phyloP scores from a whole-genome alignment of 2,329 filamentous ascomycete genomes.

The Microdochium trichocladiopsis region DNA sequence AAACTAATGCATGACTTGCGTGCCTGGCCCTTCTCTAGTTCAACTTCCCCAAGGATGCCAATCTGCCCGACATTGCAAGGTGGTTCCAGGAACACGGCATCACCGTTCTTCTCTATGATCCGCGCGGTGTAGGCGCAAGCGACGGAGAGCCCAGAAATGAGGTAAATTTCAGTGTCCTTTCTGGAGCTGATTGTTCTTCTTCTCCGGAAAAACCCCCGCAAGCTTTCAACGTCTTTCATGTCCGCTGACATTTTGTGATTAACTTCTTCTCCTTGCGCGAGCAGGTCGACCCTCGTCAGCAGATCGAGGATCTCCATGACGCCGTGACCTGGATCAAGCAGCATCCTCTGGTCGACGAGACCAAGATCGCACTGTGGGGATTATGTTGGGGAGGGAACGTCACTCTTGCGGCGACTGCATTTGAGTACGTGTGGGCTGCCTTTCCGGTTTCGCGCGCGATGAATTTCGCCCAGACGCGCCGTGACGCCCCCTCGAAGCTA shows the following conservation, averaged over 20 bases:
- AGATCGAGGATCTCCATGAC: constrained; percentile 21
- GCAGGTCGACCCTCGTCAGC: constrained; percentile 17
- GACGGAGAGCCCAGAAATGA: constrained; percentile 29
- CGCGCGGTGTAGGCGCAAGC: constrained; percentile 24
- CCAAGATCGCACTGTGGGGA: constrained; percentile 20
- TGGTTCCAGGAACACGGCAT: constrained; percentile 23
- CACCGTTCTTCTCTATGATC: constrained; percentile 27
- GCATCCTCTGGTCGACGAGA: constrained; percentile 25
- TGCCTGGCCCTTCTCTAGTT: constrained; percentile 9
- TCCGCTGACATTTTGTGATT: too few relatives aligned
- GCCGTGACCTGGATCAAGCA: too few relatives aligned
- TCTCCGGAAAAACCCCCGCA: background rate
- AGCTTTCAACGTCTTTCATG: background rate
- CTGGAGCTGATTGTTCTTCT: background rate
- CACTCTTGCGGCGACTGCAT: too few relatives aligned
- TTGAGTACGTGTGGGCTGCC: constrained; percentile 9
- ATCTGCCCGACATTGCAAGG: constrained; percentile 22
- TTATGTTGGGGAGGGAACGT: constrained; percentile 19
- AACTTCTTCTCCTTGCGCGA: background rate
- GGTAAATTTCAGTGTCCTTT: constrained; percentile 7
- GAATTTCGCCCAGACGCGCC: background rate
- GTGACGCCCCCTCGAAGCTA: background rate
- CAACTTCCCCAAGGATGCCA: constrained; percentile 21
- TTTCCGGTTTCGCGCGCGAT: background rate
- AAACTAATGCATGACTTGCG: background rate